A percentile compares a stretch with the other conserved stretches of the same genome.
Evolutionary conservation across 345 rosid species (phyloP).

Genomic region (Stellera chamaejasme): DNA sequence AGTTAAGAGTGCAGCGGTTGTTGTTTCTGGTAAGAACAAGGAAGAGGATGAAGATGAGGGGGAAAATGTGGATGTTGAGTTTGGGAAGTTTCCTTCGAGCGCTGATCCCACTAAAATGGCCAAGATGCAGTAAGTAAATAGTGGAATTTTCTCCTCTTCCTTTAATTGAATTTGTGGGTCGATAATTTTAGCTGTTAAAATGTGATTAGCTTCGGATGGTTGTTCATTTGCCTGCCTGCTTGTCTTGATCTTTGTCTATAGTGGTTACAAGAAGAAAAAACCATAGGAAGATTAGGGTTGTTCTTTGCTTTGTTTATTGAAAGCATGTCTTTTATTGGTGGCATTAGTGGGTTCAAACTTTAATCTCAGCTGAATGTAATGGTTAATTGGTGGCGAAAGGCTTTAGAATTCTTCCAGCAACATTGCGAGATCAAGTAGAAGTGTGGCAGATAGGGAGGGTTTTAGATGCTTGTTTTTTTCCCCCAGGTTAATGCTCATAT

Average conservation of each 20-base stretch:
- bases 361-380: too few species aligned
- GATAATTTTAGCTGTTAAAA: not conserved
- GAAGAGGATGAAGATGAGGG: conserved; percentile 77
- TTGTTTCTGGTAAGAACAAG: conserved; percentile 32
- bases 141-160: not conserved
- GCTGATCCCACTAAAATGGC: conserved; percentile 80
- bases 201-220: not conserved
- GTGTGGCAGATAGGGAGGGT: too few species aligned
- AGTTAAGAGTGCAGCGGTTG: conserved; percentile 5
- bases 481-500: not conserved
- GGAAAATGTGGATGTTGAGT: conserved; percentile 85
- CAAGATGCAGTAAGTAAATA: conserved; percentile 73
- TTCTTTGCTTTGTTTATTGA: too few species aligned
- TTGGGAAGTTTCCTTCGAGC: conserved; percentile 57
- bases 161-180: not conserved
- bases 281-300: too few species aligned
- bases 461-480: not conserved
- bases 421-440: too few species aligned
- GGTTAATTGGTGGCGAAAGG: too few species aligned
- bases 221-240: too few species aligned
- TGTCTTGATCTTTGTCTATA: too few species aligned
- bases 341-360: too few species aligned
- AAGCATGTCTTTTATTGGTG: too few species aligned
- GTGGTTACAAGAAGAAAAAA: too few species aligned
- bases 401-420: too few species aligned